Conservation (phyloP, 768 basidiomycete genomes). For the Mycena amicta region DNA sequence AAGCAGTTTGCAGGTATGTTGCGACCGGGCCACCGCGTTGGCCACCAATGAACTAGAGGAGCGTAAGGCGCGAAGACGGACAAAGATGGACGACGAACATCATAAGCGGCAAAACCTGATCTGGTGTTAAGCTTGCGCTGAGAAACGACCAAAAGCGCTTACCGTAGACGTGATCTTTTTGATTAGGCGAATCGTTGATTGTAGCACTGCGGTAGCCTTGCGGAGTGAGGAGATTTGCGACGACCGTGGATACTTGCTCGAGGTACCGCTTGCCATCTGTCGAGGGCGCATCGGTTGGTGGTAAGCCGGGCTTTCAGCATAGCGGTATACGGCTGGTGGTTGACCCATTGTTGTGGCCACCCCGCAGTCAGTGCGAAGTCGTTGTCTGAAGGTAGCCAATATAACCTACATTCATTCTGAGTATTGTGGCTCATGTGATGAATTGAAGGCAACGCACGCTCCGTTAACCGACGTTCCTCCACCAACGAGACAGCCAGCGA, state of each 20-base stretch:
- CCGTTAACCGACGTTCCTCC: constrained; percentile 68
- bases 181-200: constrained; percentile 41
- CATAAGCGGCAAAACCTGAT: constrained; percentile 6
- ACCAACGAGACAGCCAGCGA: constrained; percentile 66
- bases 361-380: constrained; percentile 40
- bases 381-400: constrained; percentile 23
- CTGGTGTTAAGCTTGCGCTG: not conserved
- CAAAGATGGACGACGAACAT: constrained; percentile 4
- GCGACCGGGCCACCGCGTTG: constrained; percentile 44
- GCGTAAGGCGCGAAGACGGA: not conserved
- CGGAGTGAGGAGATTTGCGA: constrained; percentile 31
- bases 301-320: constrained; percentile 37
- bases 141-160: not conserved
- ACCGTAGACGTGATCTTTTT: constrained; percentile 39
- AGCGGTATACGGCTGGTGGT: constrained; percentile 36
- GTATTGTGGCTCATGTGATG: not conserved
- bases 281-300: constrained; percentile 42
- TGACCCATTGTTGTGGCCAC: constrained; percentile 43
- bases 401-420: constrained; percentile 18
- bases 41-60: constrained; percentile 26
- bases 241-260: constrained; percentile 36
- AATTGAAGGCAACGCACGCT: constrained; percentile 42
- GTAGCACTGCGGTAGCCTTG: constrained; percentile 40
- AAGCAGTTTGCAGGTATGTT: constrained; percentile 44
- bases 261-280: constrained; percentile 45